Evolutionary conservation across 768 basidiomycete species (phyloP).

Genomic region (Fibroporia radiculosa): DNA sequence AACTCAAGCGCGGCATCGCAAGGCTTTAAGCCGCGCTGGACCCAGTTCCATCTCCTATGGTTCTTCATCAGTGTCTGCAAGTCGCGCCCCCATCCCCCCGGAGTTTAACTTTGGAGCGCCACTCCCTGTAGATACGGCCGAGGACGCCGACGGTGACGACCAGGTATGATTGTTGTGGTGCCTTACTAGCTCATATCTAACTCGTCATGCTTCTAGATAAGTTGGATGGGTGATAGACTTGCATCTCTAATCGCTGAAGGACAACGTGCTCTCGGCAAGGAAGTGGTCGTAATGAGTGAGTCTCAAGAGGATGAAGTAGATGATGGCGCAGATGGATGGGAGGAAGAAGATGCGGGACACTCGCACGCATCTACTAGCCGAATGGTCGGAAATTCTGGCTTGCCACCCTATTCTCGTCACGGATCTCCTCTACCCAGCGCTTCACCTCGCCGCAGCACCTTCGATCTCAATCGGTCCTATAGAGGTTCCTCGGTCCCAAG

Average conservation of each 20-base stretch:
- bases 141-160: constrained; percentile 33
- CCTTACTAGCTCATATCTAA: background rate
- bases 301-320: constrained; percentile 68
- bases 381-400: constrained; percentile 4
- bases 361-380: constrained; percentile 11
- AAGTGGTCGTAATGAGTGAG: constrained; percentile 74
- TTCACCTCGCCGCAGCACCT: constrained; percentile 28
- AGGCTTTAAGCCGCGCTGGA: constrained; percentile 19
- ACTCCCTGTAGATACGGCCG: constrained; percentile 10
- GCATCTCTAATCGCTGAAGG: constrained; percentile 70
- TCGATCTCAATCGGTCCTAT: constrained; percentile 23
- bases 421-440: constrained; percentile 20
- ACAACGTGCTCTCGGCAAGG: constrained; percentile 65
- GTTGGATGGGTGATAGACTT: constrained; percentile 73
- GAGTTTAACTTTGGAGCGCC: constrained; percentile 35
- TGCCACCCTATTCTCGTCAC: constrained; percentile 21
- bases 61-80: constrained; percentile 7
- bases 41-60: constrained; percentile 20
- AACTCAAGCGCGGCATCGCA: constrained; percentile 31
- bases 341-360: constrained; percentile 44
- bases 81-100: constrained; percentile 22
- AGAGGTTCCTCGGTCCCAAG: constrained; percentile 16
- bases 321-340: constrained; percentile 70
- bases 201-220: constrained; percentile 48
- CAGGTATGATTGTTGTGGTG: constrained; percentile 27